Evolutionary conservation across 2,329 filamentous ascomycete species (phyloP).

Genomic region (Myriosclerotinia curreyana): DNA sequence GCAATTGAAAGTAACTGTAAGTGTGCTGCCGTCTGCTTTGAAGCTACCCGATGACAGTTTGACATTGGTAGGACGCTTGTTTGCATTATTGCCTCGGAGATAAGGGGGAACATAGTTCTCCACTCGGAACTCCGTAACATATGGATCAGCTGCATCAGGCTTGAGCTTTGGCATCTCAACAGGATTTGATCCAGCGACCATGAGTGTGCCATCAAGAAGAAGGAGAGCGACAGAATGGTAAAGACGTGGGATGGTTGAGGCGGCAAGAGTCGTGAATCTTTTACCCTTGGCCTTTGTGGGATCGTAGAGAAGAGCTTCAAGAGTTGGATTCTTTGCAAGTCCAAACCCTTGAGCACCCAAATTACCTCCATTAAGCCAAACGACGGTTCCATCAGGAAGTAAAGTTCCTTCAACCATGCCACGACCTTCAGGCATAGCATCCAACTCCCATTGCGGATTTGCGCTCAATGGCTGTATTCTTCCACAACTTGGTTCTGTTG

Average conservation of each 20-base stretch:
- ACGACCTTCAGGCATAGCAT: conserved; percentile 55
- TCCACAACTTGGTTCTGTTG: conserved; percentile 57
- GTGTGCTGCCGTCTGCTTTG: conserved; percentile 43
- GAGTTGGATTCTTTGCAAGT: conserved; percentile 51
- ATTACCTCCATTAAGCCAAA: conserved; percentile 58
- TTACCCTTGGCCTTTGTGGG: conserved; percentile 49
- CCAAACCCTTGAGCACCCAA: conserved; percentile 59
- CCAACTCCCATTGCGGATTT: conserved; percentile 54
- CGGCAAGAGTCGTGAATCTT: conserved; percentile 47
- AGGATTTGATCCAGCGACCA: conserved; percentile 59
- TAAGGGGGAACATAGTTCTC: conserved; percentile 62
- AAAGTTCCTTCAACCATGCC: conserved; percentile 60
- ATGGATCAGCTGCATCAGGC: conserved; percentile 47
- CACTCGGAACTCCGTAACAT: conserved; percentile 58
- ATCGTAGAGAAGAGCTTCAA: conserved; percentile 57
- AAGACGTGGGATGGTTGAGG: conserved; percentile 47
- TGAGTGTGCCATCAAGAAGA: conserved; percentile 56
- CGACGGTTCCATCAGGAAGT: conserved; percentile 57
- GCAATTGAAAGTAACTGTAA: conserved; percentile 48
- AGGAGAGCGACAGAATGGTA: conserved; percentile 61
- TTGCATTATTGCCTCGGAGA: conserved; percentile 50
- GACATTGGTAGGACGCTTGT: conserved; percentile 49
- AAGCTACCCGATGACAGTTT: conserved; percentile 46
- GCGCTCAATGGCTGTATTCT: conserved; percentile 51
- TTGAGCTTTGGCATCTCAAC: conserved; percentile 54